Percentiles rank a stretch among this genome's conserved stretches.
phyloP scores from a whole-genome alignment of 192 early-diverging fungal genomes.

The Coemansia sp. region DNA sequence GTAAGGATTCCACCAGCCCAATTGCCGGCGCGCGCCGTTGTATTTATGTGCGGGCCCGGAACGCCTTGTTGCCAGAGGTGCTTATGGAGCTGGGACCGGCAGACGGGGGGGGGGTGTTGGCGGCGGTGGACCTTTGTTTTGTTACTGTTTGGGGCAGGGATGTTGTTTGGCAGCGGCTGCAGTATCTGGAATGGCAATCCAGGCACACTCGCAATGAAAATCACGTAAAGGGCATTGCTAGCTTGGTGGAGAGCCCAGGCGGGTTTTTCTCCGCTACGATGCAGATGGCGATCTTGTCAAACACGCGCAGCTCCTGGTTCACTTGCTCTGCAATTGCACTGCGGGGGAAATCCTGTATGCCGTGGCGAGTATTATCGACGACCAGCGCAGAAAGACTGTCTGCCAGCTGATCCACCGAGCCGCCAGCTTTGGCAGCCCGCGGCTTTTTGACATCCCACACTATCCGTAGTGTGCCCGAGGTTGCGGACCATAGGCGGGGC shows the following conservation, averaged over 20 bases:
- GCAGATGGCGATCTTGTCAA: slow-evolving; percentile 71
- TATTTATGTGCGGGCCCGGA: no score
- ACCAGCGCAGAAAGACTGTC: slow-evolving; percentile 6
- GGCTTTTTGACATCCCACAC: slow-evolving; percentile 10
- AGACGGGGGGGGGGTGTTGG: no score
- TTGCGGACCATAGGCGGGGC: slow-evolving; percentile 27
- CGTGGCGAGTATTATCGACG: slow-evolving; percentile 11
- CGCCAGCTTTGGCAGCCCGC: not conserved
- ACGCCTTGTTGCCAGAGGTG: no score
- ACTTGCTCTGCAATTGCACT: slow-evolving; percentile 17
- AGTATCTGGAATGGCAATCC: no score
- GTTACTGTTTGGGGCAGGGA: no score
- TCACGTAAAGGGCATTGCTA: slow-evolving; percentile 7
- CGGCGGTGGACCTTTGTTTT: no score
- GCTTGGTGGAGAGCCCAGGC: not conserved
- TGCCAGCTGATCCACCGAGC: slow-evolving; percentile 19
- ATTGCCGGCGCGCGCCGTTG: no score
- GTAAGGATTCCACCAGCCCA: no score
- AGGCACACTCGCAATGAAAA: not conserved
- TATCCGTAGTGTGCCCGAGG: slow-evolving; percentile 10
- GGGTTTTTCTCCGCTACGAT: slow-evolving; percentile 9
- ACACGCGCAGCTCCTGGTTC: slow-evolving; percentile 60
- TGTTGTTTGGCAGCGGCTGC: no score
- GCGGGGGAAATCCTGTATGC: slow-evolving; percentile 19
- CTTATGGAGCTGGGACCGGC: no score